Evolutionary conservation across 2,329 filamentous ascomycete species (phyloP).

Genomic region (Dactylonectria macrodidyma): DNA sequence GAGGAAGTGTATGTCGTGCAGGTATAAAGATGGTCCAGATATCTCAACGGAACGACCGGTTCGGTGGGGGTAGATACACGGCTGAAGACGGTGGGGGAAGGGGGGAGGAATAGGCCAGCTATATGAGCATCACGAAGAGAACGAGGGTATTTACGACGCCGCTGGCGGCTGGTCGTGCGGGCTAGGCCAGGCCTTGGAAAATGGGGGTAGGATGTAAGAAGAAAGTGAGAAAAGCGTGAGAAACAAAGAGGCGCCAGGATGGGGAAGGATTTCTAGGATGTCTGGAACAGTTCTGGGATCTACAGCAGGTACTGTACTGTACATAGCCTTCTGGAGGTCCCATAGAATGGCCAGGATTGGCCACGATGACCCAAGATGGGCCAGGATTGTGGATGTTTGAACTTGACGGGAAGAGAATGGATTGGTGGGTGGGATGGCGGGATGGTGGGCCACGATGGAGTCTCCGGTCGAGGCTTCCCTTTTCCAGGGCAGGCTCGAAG

Average conservation of each 20-base stretch:
- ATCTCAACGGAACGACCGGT: conserved; percentile 27
- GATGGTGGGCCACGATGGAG: conserved; percentile 28
- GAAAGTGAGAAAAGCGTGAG: conserved; percentile 22
- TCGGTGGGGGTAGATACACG: conserved; percentile 19
- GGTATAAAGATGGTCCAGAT: conserved; percentile 20
- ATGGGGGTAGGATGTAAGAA: conserved; percentile 31
- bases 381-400: conserved; percentile 18
- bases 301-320: no score
- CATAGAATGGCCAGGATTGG: conserved; percentile 13
- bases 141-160: conserved; percentile 44
- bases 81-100: conserved; percentile 1
- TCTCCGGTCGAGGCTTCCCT: background rate
- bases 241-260: conserved; percentile 25
- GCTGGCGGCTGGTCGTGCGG: conserved; percentile 45
- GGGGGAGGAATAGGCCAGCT: conserved; percentile 47
- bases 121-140: conserved; percentile 48
- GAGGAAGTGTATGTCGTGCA: conserved; percentile 13
- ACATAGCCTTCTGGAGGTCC: no score
- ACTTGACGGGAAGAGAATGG: conserved; percentile 37
- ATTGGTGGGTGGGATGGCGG: conserved; percentile 37
- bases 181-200: conserved; percentile 21
- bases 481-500: background rate
- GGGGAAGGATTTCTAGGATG: background rate
- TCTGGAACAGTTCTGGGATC: no score
- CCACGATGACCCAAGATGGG: conserved; percentile 23